Evolutionary conservation across 1,284 basidiomycete species (phyloP), one percentile per base, ranked within the genome.

Genomic region (Boletus semigastroideus): DNA sequence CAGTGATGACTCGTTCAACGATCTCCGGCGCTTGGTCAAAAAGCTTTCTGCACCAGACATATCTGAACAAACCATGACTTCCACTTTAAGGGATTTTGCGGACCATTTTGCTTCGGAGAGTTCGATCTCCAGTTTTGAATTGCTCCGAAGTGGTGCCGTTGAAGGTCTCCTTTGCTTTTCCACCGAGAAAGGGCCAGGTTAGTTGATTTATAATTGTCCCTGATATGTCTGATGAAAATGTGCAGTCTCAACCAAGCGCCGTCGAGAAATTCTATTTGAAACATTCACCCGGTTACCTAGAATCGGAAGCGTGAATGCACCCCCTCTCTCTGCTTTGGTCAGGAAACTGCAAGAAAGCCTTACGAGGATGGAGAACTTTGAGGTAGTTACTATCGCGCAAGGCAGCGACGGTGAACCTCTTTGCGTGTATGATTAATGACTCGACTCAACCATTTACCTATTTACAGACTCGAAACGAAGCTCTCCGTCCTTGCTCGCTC

Each of bases 261-360:
- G 92, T 16, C 85, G 88, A 57, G 84, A 87, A 42, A 74, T 94
- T 30, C 69, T 95, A 25, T 78, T 90, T 55, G 86, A 92, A 48
- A 82, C 85, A 4, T 88, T 95, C 62, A 79, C 83, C 17, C 78
- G 80, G 22, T 75, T 75, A 52, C 69, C 75, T 14, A 80, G 79
- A 55, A 72, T 71, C 3, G 59, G 73, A 13, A 69, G 52, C 46
- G 63, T 67, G 41, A 68, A 67, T 4, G 83, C 83, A 60, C 84
- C 84, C 0, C 86, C 94, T 0, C 82, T 95, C 38, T 71, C 83
- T 2, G 78, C 87, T n/a, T 81, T 98, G 33, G 92, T 97, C 50
- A 97, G 95, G 78, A 93, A 95, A 56, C 70, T 98, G 40, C 95
- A 98, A 68, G 95, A 98, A 71, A 91, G 88, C 63, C 72, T 98